These are phyloP conservation scores for Lactarius sp. DNA, from an alignment of 768 basidiomycete genomes.

Conservation along the genomic window DNA sequence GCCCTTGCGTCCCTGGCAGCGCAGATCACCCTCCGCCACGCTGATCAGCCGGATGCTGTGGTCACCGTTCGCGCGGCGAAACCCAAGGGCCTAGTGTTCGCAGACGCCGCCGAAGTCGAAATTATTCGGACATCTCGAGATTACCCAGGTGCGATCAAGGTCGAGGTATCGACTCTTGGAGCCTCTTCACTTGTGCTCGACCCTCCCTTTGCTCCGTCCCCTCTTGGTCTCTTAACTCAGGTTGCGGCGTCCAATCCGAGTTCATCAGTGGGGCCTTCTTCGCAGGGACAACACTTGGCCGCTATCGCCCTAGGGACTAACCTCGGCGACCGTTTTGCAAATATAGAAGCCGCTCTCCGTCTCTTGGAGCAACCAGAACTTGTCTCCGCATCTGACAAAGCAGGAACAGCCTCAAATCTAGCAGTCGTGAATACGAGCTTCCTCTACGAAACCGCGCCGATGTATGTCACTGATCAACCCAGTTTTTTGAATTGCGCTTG, in stretches of 20 bases:
- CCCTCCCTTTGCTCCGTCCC: background rate
- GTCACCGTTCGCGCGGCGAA: conserved; percentile 63
- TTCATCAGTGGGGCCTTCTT: background rate
- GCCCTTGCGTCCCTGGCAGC: conserved; percentile 73
- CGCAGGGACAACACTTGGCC: conserved; percentile 34
- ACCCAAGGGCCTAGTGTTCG: conserved; percentile 64
- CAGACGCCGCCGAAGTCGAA: conserved; percentile 58
- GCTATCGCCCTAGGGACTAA: conserved; percentile 88
- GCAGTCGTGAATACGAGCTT: conserved; percentile 74
- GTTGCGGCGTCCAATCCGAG: background rate
- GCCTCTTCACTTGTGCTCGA: conserved; percentile 3
- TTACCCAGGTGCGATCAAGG: conserved; percentile 29
- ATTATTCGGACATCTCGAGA: conserved; percentile 45
- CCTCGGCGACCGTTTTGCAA: conserved; percentile 77
- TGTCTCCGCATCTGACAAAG: conserved; percentile 30
- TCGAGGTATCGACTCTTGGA: conserved; percentile 8
- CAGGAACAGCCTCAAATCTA: conserved; percentile 29
- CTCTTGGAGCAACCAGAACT: conserved; percentile 52
- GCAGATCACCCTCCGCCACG: conserved; percentile 43
- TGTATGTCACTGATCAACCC: conserved; percentile 93
- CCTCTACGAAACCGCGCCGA: conserved; percentile 89
- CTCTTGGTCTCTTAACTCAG: background rate
- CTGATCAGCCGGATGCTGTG: conserved; percentile 24
- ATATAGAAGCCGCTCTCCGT: conserved; percentile 75
- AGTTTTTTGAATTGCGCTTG: conserved; percentile 89